These are phyloP conservation scores for Daldinia eschscholtzii DNA, from an alignment of 2,329 filamentous ascomycete genomes.

Conservation along the genomic window DNA sequence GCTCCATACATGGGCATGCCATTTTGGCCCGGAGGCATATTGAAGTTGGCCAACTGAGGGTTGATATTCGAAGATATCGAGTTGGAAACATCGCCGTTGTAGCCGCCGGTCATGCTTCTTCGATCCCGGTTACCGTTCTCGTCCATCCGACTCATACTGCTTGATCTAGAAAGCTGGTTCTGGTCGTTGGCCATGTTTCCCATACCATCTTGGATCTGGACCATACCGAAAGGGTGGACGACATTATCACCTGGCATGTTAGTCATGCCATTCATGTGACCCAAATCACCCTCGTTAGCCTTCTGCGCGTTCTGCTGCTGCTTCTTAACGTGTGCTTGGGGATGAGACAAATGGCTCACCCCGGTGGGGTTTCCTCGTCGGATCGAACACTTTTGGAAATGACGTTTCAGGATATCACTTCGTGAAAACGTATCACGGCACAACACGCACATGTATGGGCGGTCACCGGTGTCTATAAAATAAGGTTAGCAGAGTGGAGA, in stretches of 20 bases:
- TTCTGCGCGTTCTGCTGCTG: constrained; percentile 71
- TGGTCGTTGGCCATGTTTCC: constrained; percentile 71
- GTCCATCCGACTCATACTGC: constrained; percentile 70
- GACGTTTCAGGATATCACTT: constrained; percentile 97
- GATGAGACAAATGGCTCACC: constrained; percentile 93
- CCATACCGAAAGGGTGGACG: constrained; percentile 69
- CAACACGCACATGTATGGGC: constrained; percentile 97
- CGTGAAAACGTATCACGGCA: constrained; percentile 98
- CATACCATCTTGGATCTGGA: constrained; percentile 69
- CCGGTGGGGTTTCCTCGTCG: constrained; percentile 95
- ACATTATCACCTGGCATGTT: constrained; percentile 70
- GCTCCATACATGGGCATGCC: constrained; percentile 73
- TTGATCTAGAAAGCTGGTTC: constrained; percentile 71
- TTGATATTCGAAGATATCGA: constrained; percentile 73
- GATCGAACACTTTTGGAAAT: constrained; percentile 99
- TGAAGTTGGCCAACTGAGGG: constrained; percentile 74
- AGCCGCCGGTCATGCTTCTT: constrained; percentile 66
- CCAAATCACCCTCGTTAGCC: constrained; percentile 66
- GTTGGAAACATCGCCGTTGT: constrained; percentile 69
- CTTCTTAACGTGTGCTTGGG: constrained; percentile 89
- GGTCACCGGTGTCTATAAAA: constrained; percentile 88
- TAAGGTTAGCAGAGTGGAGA: constrained; percentile 37
- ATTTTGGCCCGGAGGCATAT: constrained; percentile 72
- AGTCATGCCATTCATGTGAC: constrained; percentile 72
- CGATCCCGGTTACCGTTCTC: constrained; percentile 69